Conservation (phyloP, 331 rosid genomes). For the Arachis monticola region DNA sequence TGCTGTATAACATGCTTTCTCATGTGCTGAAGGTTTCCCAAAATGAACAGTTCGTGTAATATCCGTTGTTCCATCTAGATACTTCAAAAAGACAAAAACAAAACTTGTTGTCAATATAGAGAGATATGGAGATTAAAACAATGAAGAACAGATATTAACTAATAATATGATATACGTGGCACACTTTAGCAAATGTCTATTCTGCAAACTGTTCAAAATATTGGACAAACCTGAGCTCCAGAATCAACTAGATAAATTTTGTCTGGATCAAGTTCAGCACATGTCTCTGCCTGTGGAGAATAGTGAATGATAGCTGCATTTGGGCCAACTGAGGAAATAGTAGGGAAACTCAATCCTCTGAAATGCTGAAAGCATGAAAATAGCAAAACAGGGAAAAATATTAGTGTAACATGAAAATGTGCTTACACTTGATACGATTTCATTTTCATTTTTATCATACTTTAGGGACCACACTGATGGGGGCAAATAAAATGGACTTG, state of each 20-base stretch:
- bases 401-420: slow-evolving; percentile 1
- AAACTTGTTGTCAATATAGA: slow-evolving; percentile 39
- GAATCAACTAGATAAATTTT: slow-evolving; percentile 93
- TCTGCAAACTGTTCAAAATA: slow-evolving; percentile 18
- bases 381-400: not conserved
- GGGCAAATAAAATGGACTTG: slow-evolving; percentile 1
- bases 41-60: slow-evolving; percentile 96
- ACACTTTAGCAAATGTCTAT: slow-evolving; percentile 17
- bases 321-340: slow-evolving; percentile 96
- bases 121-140: slow-evolving; percentile 19
- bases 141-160: slow-evolving; percentile 9
- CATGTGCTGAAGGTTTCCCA: slow-evolving; percentile 89
- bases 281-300: slow-evolving; percentile 73
- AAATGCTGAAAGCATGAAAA: slow-evolving; percentile 64
- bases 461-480: not conserved
- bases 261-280: slow-evolving; percentile 91
- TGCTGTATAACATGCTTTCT: slow-evolving; percentile 90
- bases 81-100: slow-evolving; percentile 60
- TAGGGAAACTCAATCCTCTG: slow-evolving; percentile 95
- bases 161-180: slow-evolving; percentile 8
- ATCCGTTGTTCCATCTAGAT: slow-evolving; percentile 98
- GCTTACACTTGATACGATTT: not conserved
- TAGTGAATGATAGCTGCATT: slow-evolving; percentile 98
- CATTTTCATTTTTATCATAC: not conserved
- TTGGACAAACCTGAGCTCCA: slow-evolving; percentile 86